These are phyloP conservation scores for Tremella mesenterica DNA, from an alignment of 768 basidiomycete species.

Conservation along the genomic window DNA sequence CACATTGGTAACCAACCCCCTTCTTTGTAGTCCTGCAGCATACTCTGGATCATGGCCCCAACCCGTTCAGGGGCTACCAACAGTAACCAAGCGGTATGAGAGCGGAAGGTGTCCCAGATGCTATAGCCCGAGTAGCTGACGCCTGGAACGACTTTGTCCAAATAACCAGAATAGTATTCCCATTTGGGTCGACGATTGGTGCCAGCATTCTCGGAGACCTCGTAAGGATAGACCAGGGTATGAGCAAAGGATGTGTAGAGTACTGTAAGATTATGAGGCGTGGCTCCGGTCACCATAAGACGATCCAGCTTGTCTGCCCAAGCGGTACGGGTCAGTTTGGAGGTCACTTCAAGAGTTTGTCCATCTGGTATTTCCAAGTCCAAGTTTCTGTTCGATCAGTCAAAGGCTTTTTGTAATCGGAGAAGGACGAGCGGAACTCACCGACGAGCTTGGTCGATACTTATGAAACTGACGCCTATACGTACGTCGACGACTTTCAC, in stretches of 20 bases:
- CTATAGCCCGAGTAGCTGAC: conserved; percentile 66
- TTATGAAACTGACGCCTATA: conserved; percentile 67
- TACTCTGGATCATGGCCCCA: conserved; percentile 65
- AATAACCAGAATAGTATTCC: conserved; percentile 68
- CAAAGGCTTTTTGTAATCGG: too few relatives aligned
- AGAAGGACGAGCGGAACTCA: conserved; percentile 12
- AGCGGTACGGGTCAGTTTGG: conserved; percentile 48
- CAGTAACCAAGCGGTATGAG: conserved; percentile 70
- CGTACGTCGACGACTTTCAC: conserved; percentile 51
- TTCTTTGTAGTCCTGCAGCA: conserved; percentile 66
- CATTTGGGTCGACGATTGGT: conserved; percentile 5
- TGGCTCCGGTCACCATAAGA: conserved; percentile 52
- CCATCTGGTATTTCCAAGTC: conserved; percentile 51
- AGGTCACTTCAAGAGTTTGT: conserved; percentile 52
- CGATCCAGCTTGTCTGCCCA: conserved; percentile 57
- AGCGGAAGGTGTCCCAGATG: conserved; percentile 64
- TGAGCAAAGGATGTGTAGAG: conserved; percentile 53
- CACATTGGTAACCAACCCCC: conserved; percentile 84
- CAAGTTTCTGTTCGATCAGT: conserved; percentile 45
- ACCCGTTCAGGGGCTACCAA: conserved; percentile 68
- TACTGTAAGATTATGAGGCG: conserved; percentile 48
- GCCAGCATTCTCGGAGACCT: conserved; percentile 56
- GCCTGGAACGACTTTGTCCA: conserved; percentile 51
- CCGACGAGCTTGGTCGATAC: conserved; percentile 56
- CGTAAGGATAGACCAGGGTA: conserved; percentile 60